A percentile compares a stretch with the other conserved stretches of the same genome.
These are phyloP conservation scores for Astragalus glycyphyllos DNA, from an alignment of 306 rosid genomes.

Conservation along the genomic window DNA sequence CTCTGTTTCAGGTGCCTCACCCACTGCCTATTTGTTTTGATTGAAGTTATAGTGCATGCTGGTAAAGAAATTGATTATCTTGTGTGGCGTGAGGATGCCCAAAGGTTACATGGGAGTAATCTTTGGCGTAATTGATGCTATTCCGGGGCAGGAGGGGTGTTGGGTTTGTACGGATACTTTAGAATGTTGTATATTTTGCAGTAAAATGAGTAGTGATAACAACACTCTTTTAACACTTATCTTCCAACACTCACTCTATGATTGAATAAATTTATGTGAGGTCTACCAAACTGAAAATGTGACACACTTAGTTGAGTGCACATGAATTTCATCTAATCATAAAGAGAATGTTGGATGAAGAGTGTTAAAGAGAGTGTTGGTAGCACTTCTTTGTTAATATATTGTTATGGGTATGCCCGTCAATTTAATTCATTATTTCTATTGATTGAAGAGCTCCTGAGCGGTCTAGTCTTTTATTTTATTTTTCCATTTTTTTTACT, in stretches of 20 bases:
- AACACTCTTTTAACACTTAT: no score
- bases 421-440: conserved; percentile 53
- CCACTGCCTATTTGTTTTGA: conserved; percentile 35
- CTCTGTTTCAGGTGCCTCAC: conserved; percentile 40
- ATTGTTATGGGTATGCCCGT: conserved; percentile 37
- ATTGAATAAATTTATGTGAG: no score
- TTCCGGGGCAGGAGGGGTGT: conserved; percentile 33
- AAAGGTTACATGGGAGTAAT: conserved; percentile 25
- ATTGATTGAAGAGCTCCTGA: conserved; percentile 44
- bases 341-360: no score
- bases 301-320: no score
- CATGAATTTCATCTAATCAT: no score
- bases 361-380: no score
- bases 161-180: conserved; percentile 29
- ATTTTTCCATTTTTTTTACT: conserved; percentile 20
- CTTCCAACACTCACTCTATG: no score
- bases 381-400: conserved; percentile 10
- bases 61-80: conserved; percentile 28
- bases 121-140: conserved; percentile 38
- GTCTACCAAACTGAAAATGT: no score
- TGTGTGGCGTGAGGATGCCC: conserved; percentile 39
- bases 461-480: conserved; percentile 14
- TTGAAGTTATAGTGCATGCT: conserved; percentile 39
- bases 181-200: conserved; percentile 40
- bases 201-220: conserved; percentile 35